These are phyloP conservation scores for Coemansia sp. DNA, from an alignment of 192 early-diverging fungal genomes.

Conservation along the genomic window DNA sequence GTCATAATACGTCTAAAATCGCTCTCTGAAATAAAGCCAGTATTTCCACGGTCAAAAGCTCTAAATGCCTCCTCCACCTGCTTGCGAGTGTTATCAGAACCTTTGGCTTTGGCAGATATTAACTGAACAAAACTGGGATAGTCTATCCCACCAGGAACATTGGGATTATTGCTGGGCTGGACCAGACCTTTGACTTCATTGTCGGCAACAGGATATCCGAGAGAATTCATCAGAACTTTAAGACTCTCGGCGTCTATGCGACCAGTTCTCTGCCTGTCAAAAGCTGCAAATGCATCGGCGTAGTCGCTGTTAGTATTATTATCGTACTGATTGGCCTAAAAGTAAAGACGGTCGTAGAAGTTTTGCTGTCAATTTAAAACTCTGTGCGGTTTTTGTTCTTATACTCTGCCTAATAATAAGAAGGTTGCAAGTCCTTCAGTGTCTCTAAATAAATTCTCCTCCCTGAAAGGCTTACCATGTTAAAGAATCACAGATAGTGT, in stretches of 20 bases:
- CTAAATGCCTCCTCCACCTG: conserved; percentile 89
- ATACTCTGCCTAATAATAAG: no score
- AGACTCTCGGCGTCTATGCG: conserved; percentile 87
- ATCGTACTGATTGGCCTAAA: conserved; percentile 5
- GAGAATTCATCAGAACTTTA: conserved; percentile 84
- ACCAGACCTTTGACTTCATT: conserved; percentile 92
- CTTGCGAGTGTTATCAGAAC: conserved; percentile 76
- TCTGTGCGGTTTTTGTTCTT: no score
- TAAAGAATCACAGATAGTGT: no score
- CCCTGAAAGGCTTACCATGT: no score
- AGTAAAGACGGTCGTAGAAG: neutral
- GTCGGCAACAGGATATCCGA: conserved; percentile 89
- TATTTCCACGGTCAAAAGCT: conserved; percentile 91
- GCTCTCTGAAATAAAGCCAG: conserved; percentile 84
- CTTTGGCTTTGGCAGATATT: conserved; percentile 75
- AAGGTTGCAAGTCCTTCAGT: no score
- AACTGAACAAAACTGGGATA: conserved; percentile 89
- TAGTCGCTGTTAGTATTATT: conserved; percentile 4
- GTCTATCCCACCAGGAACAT: conserved; percentile 82
- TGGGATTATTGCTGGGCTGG: conserved; percentile 86
- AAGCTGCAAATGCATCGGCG: conserved; percentile 79
- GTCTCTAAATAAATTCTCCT: no score
- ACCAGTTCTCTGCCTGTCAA: conserved; percentile 92
- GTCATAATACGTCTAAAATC: conserved; percentile 95
- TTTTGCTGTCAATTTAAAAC: no score